A percentile compares a stretch with the other conserved stretches of the same genome.
phyloP scores from a whole-genome alignment of 2,329 filamentous ascomycete genomes.

The Lachnellula occidentalis region DNA sequence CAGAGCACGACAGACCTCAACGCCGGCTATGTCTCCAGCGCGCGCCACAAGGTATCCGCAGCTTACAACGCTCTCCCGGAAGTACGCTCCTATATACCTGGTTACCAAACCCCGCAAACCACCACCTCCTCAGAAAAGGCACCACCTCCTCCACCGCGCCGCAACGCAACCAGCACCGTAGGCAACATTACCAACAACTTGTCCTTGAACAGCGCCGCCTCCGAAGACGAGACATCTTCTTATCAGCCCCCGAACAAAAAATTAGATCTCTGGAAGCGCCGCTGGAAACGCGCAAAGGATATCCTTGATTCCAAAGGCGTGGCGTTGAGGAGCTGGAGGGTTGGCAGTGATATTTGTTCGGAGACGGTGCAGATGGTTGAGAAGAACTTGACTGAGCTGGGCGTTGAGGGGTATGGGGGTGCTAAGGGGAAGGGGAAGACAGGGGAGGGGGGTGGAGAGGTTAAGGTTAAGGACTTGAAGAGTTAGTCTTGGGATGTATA shows the following conservation, averaged over 20 bases:
- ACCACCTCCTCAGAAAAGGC: slow-evolving; percentile 10
- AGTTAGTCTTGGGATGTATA: not conserved
- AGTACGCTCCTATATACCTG: slow-evolving; percentile 27
- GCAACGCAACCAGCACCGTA: slow-evolving; percentile 1
- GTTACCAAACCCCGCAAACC: slow-evolving; percentile 9
- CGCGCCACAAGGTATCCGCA: slow-evolving; percentile 25
- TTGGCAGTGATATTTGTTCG: slow-evolving; percentile 61
- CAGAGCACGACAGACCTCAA: slow-evolving; percentile 23
- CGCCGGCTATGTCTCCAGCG: slow-evolving; percentile 26
- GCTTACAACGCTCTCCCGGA: slow-evolving; percentile 31
- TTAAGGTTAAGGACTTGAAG: slow-evolving; percentile 32
- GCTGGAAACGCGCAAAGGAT: slow-evolving; percentile 61
- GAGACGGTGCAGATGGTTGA: slow-evolving; percentile 62
- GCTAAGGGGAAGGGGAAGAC: slow-evolving; percentile 24
- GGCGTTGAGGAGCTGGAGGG: slow-evolving; percentile 65
- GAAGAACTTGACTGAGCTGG: slow-evolving; percentile 44
- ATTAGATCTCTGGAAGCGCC: slow-evolving; percentile 64
- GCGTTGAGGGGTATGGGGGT: slow-evolving; percentile 28
- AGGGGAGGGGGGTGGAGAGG: slow-evolving; percentile 27
- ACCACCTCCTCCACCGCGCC: slow-evolving; percentile 20
- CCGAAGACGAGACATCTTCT: slow-evolving; percentile 25
- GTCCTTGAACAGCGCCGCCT: slow-evolving; percentile 23
- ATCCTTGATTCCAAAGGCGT: slow-evolving; percentile 60
- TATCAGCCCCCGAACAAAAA: slow-evolving; percentile 52
- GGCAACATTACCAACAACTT: slow-evolving; percentile 13